Evolutionary conservation across 768 basidiomycete species (phyloP), one percentile per base, ranked within the genome.

Genomic region (Tulasnella sp.): DNA sequence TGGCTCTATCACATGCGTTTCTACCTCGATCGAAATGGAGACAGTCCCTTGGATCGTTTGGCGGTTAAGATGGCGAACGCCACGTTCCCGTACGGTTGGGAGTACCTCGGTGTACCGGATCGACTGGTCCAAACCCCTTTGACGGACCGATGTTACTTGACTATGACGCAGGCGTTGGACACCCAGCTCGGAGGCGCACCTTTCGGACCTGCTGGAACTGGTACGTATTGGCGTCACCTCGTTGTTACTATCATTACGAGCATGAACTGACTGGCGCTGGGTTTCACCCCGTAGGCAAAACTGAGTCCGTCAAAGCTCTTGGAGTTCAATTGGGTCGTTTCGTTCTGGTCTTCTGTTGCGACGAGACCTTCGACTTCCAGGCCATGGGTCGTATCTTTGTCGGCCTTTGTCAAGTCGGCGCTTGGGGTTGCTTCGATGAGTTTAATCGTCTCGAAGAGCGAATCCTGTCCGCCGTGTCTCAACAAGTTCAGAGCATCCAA

Each of bases 301-400:
- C 97, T 0, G 97, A 99, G 81, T 98, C 97, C 1, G 97, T 99
- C 79, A 99, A 99, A 81, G 95, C 97, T 1, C 88, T 99, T 26
- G 97, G 97, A 66, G 94, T 98, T 1, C 95, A 97, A 77, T 88
- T 99, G 5, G 97, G 97, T 44, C 89, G 97, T 41, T 99, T 99
- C 77, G 97, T 99, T n/a, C 85, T 99, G 64, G 97, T 99, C n/a
- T 99, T 99, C 83, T 98, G 97, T 79, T 99, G 97, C 78, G 97
- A 99, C 80, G 97, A 99, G 80, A 97, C 93, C 0, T 98, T 99
- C 80, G 97, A 99, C 80, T 98, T 98, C 84, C 95, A 98, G 79
- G 97, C 97, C 1, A 98, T 99, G 97, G 97, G 97, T 75, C 92
- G 97, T 75, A 98, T 99, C 76, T 99, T 99, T 79, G 89, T 98